Percentiles rank a stretch among this genome's conserved stretches.
These are phyloP conservation scores for Cinnamomum chago DNA, from an alignment of 164 flowering plant species.

Conservation along the genomic window DNA sequence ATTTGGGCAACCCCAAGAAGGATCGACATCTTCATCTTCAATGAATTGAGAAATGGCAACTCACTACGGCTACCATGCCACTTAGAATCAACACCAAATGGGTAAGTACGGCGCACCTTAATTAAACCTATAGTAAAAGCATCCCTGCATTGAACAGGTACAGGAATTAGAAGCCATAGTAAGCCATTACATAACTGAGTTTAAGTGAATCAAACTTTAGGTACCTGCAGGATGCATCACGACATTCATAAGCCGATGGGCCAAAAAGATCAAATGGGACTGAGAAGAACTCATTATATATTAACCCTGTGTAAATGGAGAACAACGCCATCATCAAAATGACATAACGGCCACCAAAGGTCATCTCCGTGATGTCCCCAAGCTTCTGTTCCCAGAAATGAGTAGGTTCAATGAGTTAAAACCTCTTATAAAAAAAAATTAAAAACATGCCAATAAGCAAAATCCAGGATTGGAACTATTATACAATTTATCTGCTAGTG, in stretches of 20 bases:
- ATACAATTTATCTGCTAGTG: no score
- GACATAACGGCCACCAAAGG: slow-evolving; percentile 97
- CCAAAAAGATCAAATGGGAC: slow-evolving; percentile 88
- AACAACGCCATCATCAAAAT: slow-evolving; percentile 89
- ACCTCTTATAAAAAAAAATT: not conserved
- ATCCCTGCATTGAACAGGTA: slow-evolving; percentile 43
- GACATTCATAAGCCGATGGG: slow-evolving; percentile 90
- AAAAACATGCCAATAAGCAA: not conserved
- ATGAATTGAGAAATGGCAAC: slow-evolving; percentile 88
- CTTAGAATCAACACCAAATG: slow-evolving; percentile 90
- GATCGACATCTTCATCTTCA: slow-evolving; percentile 99
- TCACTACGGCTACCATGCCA: slow-evolving; percentile 98
- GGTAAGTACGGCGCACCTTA: slow-evolving; percentile 74
- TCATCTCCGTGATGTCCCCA: slow-evolving; percentile 89
- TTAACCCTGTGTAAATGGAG: slow-evolving; percentile 93
- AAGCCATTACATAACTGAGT: not conserved
- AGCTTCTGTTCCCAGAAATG: slow-evolving; percentile 62
- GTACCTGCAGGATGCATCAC: slow-evolving; percentile 85
- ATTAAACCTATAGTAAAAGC: slow-evolving; percentile 74
- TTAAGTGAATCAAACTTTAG: not conserved
- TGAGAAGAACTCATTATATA: slow-evolving; percentile 96
- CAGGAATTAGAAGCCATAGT: not conserved
- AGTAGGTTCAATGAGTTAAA: slow-evolving; percentile 4
- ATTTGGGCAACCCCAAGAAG: slow-evolving; percentile 93
- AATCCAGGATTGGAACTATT: not conserved